Conservation (phyloP, 2,329 filamentous ascomycete species). For the Hypoxylon sp. region DNA sequence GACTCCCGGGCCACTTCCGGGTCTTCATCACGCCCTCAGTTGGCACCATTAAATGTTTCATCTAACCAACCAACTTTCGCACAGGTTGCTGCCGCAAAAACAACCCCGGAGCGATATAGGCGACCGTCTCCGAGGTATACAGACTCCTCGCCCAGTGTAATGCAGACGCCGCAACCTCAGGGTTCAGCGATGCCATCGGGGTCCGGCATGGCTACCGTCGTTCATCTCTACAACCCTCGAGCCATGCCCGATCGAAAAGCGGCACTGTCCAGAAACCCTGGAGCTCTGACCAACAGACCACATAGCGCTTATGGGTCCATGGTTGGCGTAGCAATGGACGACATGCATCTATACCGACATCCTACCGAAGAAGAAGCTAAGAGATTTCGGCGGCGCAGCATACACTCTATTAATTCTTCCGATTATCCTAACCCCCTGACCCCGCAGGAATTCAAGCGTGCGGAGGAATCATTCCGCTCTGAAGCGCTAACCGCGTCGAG, state of each 20-base stretch:
- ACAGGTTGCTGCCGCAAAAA: conserved; percentile 73
- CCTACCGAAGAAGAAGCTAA: conserved; percentile 76
- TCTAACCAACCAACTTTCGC: conserved; percentile 66
- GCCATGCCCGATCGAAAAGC: conserved; percentile 56
- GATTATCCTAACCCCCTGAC: conserved; percentile 59
- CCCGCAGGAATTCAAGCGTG: conserved; percentile 57
- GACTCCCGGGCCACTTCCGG: conserved; percentile 63
- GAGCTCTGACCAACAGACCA: conserved; percentile 62
- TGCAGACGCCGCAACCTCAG: conserved; percentile 52
- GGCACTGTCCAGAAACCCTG: conserved; percentile 53
- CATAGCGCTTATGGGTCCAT: conserved; percentile 66
- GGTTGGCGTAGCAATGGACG: conserved; percentile 72
- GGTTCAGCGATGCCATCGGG: conserved; percentile 64
- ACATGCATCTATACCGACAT: conserved; percentile 74
- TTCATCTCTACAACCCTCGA: conserved; percentile 68
- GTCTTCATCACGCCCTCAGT: conserved; percentile 60
- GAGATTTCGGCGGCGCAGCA: conserved; percentile 84
- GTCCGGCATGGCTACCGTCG: conserved; percentile 68
- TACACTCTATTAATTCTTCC: conserved; percentile 74
- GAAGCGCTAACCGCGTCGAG: conserved; percentile 53
- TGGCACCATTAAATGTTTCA: conserved; percentile 56
- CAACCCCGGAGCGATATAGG: conserved; percentile 87
- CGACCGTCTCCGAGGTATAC: conserved; percentile 71
- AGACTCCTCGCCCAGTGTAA: conserved; percentile 60
- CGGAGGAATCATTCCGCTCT: conserved; percentile 54